Percentiles rank a stretch among this genome's conserved stretches.
These are phyloP conservation scores for Lichtheimia ornata DNA, from an alignment of 371 early-diverging fungal genomes.

Conservation along the genomic window DNA sequence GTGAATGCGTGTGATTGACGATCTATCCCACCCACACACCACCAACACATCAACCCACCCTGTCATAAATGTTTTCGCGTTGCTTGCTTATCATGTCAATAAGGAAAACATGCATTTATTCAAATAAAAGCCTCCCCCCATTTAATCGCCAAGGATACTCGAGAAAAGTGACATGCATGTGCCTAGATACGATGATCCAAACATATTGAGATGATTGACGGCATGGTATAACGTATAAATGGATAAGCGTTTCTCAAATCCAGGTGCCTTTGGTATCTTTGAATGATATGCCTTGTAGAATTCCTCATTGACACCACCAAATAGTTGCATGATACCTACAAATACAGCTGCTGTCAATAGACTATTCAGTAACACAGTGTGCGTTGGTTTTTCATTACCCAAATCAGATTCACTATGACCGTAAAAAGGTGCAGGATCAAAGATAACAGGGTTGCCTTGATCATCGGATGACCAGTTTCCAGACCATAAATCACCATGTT, in stretches of 20 bases:
- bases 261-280: constrained; percentile 17
- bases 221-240: constrained; percentile 17
- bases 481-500: constrained; percentile 20
- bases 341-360: too few species aligned
- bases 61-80: too few species aligned
- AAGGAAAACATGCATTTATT: too few species aligned
- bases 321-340: constrained; percentile 17
- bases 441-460: constrained; percentile 14
- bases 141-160: not conserved
- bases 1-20: too few species aligned
- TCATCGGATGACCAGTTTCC: constrained; percentile 17
- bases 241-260: constrained; percentile 11
- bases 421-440: constrained; percentile 17
- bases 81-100: too few species aligned
- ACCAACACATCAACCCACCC: too few species aligned
- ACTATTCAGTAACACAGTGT: too few species aligned
- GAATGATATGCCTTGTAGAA: constrained; percentile 18
- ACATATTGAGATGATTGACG: constrained; percentile 22
- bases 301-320: constrained; percentile 10
- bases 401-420: constrained; percentile 17
- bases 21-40: too few species aligned
- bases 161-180: constrained; percentile 9
- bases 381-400: too few species aligned
- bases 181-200: constrained; percentile 15
- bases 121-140: not conserved